These are phyloP conservation scores for Rhynchosporium graminicola DNA, from an alignment of 2,329 filamentous ascomycete species.

Conservation along the genomic window DNA sequence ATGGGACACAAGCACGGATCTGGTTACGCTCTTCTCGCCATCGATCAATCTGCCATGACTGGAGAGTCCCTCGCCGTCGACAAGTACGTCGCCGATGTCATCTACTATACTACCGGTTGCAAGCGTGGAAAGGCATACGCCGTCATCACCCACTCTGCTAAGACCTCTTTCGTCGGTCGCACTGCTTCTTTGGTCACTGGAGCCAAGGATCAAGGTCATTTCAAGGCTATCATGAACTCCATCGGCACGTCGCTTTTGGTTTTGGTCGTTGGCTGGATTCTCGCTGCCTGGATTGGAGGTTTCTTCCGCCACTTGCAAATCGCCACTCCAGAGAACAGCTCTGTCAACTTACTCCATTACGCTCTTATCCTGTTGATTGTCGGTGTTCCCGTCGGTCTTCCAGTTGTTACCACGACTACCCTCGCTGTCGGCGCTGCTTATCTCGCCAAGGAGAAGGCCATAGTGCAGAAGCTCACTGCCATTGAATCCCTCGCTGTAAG, in stretches of 20 bases:
- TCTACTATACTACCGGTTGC: slow-evolving; percentile 80
- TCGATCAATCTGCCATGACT: slow-evolving; percentile 79
- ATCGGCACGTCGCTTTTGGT: slow-evolving; percentile 74
- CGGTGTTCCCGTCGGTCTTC: slow-evolving; percentile 78
- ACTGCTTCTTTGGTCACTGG: slow-evolving; percentile 74
- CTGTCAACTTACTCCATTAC: slow-evolving; percentile 67
- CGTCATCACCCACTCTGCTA: slow-evolving; percentile 66
- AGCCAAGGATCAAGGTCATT: slow-evolving; percentile 74
- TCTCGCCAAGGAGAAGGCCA: slow-evolving; percentile 75
- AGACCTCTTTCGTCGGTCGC: slow-evolving; percentile 74
- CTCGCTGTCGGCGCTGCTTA: slow-evolving; percentile 77
- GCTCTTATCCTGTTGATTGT: slow-evolving; percentile 72
- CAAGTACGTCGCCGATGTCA: slow-evolving; percentile 74
- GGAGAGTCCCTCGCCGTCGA: slow-evolving; percentile 78
- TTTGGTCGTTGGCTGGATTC: slow-evolving; percentile 76
- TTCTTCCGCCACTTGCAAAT: slow-evolving; percentile 73
- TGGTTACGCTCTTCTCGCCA: slow-evolving; percentile 68
- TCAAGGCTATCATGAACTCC: slow-evolving; percentile 83
- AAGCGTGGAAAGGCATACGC: slow-evolving; percentile 78
- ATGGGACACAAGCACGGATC: slow-evolving; percentile 54
- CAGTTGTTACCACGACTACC: slow-evolving; percentile 76
- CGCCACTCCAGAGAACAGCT: slow-evolving; percentile 56
- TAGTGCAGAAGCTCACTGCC: slow-evolving; percentile 77
- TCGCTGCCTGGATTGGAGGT: slow-evolving; percentile 74
- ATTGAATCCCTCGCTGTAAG: slow-evolving; percentile 68